Evolutionary conservation across 345 rosid genomes (phyloP).

Genomic region (Melaleuca quinquenervia): DNA sequence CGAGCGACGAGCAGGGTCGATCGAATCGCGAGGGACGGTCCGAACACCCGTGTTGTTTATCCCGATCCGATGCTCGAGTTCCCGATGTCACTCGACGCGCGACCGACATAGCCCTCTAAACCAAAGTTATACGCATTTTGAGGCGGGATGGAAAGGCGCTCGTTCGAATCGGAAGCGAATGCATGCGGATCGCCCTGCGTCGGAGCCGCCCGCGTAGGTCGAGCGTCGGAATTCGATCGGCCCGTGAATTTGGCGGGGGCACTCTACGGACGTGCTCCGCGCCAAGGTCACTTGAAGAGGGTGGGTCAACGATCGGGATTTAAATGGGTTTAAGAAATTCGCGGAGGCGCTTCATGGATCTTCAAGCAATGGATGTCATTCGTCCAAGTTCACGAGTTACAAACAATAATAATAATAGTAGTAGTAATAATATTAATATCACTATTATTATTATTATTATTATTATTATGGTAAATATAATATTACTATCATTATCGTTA

Average conservation of each 20-base stretch:
- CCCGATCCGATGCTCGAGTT: accelerated
- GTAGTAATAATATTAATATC: too few relatives aligned
- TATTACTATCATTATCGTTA: too few relatives aligned
- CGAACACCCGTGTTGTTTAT: neutral
- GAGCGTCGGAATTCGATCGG: accelerated
- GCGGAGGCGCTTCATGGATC: neutral
- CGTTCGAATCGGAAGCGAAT: accelerated
- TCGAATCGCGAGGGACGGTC: neutral
- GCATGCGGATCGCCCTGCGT: neutral
- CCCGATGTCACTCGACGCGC: accelerated
- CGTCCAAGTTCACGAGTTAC: neutral
- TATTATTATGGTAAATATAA: too few relatives aligned
- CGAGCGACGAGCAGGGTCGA: accelerated
- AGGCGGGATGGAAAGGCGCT: accelerated
- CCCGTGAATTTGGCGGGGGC: neutral
- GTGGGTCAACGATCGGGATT: accelerated
- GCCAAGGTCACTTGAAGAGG: neutral
- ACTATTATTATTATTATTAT: too few relatives aligned
- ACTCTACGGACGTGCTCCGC: accelerated
- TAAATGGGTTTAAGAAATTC: neutral
- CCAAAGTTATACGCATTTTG: too few relatives aligned
- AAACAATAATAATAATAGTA: too few relatives aligned
- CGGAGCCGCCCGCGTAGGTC: accelerated
- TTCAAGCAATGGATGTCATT: neutral
- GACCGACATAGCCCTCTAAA: too few relatives aligned